Evolutionary conservation across 305 asterid genomes (phyloP), one percentile per base, ranked within the genome.

Genomic region (Fraxinus sp.): DNA sequence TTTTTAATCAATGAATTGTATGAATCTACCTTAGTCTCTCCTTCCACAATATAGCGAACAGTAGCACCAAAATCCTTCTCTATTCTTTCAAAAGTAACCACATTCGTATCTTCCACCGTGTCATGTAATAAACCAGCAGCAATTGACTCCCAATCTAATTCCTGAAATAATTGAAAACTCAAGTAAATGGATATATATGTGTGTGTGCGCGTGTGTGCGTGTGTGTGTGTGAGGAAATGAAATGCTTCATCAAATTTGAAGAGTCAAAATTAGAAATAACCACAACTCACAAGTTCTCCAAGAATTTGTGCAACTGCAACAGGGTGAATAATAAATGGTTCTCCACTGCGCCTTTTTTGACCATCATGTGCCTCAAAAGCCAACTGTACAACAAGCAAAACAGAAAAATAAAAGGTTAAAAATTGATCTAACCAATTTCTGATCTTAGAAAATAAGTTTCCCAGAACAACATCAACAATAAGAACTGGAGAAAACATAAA

Each of bases 331-430:
- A 95, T 95, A 78, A 92, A 95, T 83, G 98, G 97, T 88, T 95
- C 98, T 82, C 98, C 98, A 70, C 98, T 95, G 85, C 98, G 98
- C 88, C 98, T 89, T 88, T 90, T 93, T 87, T 95, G 98, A 83
- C 98, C 98, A 88, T 93, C 92, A 86, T 95, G 98, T 73, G 98
- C 98, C 88, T 90, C 98, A 90, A 92, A 95, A 83, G 98, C 98
- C 88, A 93, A 86, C 97, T 94, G 87, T 74, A 83, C 78, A 85
- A 88, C 81, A 78, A 30, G 39, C 32, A 20, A 16, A 28, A 35
- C 32, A 20, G 41, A 70, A 22, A 37, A 18, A 16, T 35, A 37
- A 64, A 7, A 35, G 24, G 64, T 44, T 41, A 36, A 35, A 35
- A 28, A 36, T 74, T 74, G 78, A 80, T 10, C 73, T 71, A 30